A percentile compares a stretch with the other conserved stretches of the same genome.
Conservation (phyloP, 306 rosid species). For the Erythrophleum fordii region DNA sequence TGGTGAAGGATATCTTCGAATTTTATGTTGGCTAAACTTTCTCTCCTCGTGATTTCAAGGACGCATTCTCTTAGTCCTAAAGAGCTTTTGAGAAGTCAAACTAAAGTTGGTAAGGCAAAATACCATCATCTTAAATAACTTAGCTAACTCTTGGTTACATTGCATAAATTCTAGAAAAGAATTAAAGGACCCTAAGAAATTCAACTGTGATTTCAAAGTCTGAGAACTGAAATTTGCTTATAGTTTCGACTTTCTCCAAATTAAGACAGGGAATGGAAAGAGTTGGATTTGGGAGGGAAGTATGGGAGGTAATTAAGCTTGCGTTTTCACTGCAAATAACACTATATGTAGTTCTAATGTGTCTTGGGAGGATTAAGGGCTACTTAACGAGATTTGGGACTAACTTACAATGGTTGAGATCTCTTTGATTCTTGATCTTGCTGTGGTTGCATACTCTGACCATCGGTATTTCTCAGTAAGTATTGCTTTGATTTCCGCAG, state of each 20-base stretch:
- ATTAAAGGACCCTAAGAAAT: too few relatives aligned
- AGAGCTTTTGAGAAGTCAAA: background rate
- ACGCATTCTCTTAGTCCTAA: too few relatives aligned
- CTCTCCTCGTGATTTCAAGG: too few relatives aligned
- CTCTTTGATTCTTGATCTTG: slow-evolving; percentile 50
- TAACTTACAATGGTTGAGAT: slow-evolving; percentile 43
- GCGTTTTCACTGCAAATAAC: too few relatives aligned
- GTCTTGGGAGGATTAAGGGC: too few relatives aligned
- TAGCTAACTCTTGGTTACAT: background rate
- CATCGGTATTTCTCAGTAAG: slow-evolving; percentile 55
- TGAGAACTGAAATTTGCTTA: background rate
- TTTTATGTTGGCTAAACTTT: too few relatives aligned
- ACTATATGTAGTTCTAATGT: too few relatives aligned
- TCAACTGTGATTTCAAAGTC: background rate
- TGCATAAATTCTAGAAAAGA: background rate
- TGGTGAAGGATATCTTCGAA: too few relatives aligned
- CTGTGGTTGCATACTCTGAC: slow-evolving; percentile 51
- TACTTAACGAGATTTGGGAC: background rate
- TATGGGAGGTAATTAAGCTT: too few relatives aligned
- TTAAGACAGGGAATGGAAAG: background rate
- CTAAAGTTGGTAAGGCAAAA: background rate
- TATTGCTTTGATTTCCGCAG: slow-evolving; percentile 47
- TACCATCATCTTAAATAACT: too few relatives aligned
- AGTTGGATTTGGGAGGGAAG: too few relatives aligned
- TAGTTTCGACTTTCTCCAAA: background rate